Base-by-base conservation (phyloP, 805 yeast genomes). In the Kodamaea leandrae region DNA sequence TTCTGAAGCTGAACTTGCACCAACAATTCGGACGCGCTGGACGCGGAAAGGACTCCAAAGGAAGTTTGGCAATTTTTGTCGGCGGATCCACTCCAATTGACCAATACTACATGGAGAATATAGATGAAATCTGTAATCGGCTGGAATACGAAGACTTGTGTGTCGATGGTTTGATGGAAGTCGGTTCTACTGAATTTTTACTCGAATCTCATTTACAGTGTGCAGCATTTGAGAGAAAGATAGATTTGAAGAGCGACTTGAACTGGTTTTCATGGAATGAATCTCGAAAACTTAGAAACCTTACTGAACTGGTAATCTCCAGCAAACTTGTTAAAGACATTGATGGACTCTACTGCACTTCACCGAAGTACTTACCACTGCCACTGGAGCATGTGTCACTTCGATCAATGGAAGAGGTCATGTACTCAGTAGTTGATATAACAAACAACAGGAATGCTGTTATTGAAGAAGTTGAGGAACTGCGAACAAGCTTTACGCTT, bases 21-120 rank as follows among this genome's bases (percentile, higher is more conserved):
- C 99, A 93, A 62, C 99, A 93, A 56, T 83, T 93, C 67, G 99
- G 99, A 26, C 74, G 99, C 55, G 98, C 96, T 0, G 99, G 99
- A 13, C 73, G 99, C 58, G 79, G 96, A 49, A 78, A 76, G 39
- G 39, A 52, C 25, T 55, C 72, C 7, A 76, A 77, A 40, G 97
- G 93, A 36, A 87, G 96, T 3, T 63, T 93, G 55, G 91, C 96
- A 0, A 65, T 93, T 3, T 79, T 85, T 39, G 86, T 93, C 9
- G 93, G 90, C 1, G 84, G 93, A 26, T 78, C 80, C 18, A 80
- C 82, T 12, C 96, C 97, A 0, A 78, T 88, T 1, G 96, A 91
- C 60, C 95, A 88, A 52, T 82, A 84, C 56, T 91, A 83, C 56
- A 79, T 86, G 64, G 71, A 73, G 6, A 78, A 86, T 54, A 83